Evolutionary conservation across 2,329 filamentous ascomycete genomes (phyloP).

Genomic region (Fusarium vanettenii): DNA sequence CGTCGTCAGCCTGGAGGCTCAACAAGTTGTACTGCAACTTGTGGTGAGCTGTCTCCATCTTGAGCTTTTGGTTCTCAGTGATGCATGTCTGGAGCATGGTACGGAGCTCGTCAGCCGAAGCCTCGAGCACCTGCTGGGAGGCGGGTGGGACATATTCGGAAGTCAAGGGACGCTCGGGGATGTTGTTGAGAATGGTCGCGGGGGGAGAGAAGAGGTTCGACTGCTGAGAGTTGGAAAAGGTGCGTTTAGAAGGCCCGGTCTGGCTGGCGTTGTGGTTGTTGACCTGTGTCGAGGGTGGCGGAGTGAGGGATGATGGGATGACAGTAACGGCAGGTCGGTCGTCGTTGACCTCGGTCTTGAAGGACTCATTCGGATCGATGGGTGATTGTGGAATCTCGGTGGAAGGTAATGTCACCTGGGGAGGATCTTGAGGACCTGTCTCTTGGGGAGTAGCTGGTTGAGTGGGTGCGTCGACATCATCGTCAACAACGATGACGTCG

Average conservation of each 20-base stretch:
- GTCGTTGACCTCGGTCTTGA: slow-evolving; percentile 63
- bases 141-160: slow-evolving; percentile 61
- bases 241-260: slow-evolving; percentile 40
- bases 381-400: slow-evolving; percentile 68
- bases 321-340: slow-evolving; percentile 57
- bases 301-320: slow-evolving; percentile 69
- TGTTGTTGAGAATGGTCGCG: slow-evolving; percentile 55
- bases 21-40: slow-evolving; percentile 91
- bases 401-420: slow-evolving; percentile 67
- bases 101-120: slow-evolving; percentile 66
- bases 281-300: slow-evolving; percentile 66
- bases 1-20: slow-evolving; percentile 84
- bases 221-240: slow-evolving; percentile 57
- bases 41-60: slow-evolving; percentile 89
- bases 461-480: slow-evolving; percentile 49
- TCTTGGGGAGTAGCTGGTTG: slow-evolving; percentile 48
- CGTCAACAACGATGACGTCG: slow-evolving; percentile 45
- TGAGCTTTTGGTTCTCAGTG: slow-evolving; percentile 69
- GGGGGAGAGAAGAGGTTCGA: slow-evolving; percentile 66
- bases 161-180: slow-evolving; percentile 45
- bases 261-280: slow-evolving; percentile 44
- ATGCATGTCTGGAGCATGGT: slow-evolving; percentile 66
- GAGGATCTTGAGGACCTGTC: slow-evolving; percentile 49
- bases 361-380: slow-evolving; percentile 59
- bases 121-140: slow-evolving; percentile 62